Percentiles rank a stretch among this genome's conserved stretches.
These are phyloP conservation scores for Fusarium udum DNA, from an alignment of 2,329 filamentous ascomycete genomes.

Conservation along the genomic window DNA sequence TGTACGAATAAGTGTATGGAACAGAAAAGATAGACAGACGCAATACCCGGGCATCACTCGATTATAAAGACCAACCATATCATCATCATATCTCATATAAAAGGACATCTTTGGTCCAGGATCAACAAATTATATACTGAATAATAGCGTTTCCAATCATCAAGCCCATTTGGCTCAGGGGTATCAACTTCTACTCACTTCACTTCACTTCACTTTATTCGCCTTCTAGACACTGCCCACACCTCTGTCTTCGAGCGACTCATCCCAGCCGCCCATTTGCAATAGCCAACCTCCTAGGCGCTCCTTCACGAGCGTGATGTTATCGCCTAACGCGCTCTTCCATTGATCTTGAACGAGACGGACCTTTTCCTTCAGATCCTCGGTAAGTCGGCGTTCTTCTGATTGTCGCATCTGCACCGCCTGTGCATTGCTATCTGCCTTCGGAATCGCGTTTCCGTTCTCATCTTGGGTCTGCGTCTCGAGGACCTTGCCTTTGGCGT, in stretches of 20 bases:
- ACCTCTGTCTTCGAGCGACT: slow-evolving; percentile 70
- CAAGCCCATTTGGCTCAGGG: slow-evolving; percentile 33
- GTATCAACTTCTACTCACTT: slow-evolving; percentile 43
- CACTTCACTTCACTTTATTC: background rate
- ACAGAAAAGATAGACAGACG: background rate
- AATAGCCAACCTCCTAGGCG: slow-evolving; percentile 78
- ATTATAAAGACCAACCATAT: slow-evolving; percentile 3
- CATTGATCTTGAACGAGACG: slow-evolving; percentile 91
- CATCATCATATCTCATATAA: slow-evolving; percentile 34
- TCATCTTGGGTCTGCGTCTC: slow-evolving; percentile 68
- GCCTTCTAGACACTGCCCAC: slow-evolving; percentile 56
- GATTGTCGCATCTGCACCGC: slow-evolving; percentile 67
- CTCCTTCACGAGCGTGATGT: slow-evolving; percentile 77
- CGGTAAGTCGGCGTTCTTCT: slow-evolving; percentile 78
- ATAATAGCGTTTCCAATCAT: slow-evolving; percentile 32
- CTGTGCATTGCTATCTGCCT: slow-evolving; percentile 50
- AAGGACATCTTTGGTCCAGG: slow-evolving; percentile 6
- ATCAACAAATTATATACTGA: slow-evolving; percentile 35
- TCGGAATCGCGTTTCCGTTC: slow-evolving; percentile 45
- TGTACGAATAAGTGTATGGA: slow-evolving; percentile 37
- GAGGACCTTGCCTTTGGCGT: slow-evolving; percentile 72
- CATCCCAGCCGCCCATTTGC: slow-evolving; percentile 88
- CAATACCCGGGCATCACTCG: slow-evolving; percentile 22
- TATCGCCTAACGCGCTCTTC: slow-evolving; percentile 84
- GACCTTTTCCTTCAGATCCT: slow-evolving; percentile 93